Percentiles rank a stretch among this genome's conserved stretches.
Evolutionary conservation across 805 yeast species (phyloP).

Genomic region (Ogataea chonburiensis): DNA sequence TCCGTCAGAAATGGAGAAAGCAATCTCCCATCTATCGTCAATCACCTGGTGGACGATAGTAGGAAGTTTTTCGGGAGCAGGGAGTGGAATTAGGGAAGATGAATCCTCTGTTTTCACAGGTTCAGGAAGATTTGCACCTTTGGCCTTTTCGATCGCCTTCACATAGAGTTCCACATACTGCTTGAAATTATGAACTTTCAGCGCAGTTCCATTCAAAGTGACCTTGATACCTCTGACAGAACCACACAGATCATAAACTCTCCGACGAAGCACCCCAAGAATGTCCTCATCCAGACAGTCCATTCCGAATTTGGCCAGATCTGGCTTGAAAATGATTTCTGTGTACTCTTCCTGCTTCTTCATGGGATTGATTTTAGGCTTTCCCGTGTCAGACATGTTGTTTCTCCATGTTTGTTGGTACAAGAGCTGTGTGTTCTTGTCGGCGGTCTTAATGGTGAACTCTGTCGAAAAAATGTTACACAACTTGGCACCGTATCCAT

Average conservation of each 20-base stretch:
- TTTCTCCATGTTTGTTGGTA: conserved; percentile 84
- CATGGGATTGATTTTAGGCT: conserved; percentile 66
- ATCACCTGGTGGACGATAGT: conserved; percentile 76
- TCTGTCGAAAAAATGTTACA: conserved; percentile 94
- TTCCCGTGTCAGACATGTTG: conserved; percentile 77
- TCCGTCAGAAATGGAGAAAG: conserved; percentile 90
- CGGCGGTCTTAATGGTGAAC: conserved; percentile 87
- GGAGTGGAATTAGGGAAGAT: conserved; percentile 15
- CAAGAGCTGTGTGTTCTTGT: conserved; percentile 54
- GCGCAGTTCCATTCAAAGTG: conserved; percentile 67
- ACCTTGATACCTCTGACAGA: conserved; percentile 83
- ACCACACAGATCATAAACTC: conserved; percentile 95
- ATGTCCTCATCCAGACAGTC: conserved; percentile 77
- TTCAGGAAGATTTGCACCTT: conserved; percentile 32
- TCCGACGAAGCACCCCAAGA: conserved; percentile 79
- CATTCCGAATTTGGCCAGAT: conserved; percentile 82
- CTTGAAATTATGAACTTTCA: conserved; percentile 75
- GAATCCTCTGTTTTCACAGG: conserved; percentile 16
- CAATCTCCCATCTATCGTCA: conserved; percentile 93
- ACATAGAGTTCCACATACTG: conserved; percentile 87
- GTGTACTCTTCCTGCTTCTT: conserved; percentile 75
- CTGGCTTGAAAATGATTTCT: conserved; percentile 85
- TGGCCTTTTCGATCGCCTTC: conserved; percentile 61
- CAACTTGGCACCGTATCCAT: conserved; percentile 96
- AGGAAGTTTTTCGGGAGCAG: conserved; percentile 39